Evolutionary conservation across 2,329 filamentous ascomycete species (phyloP), one percentile per base, ranked within the genome.

Genomic region (Talaromyces sp.): DNA sequence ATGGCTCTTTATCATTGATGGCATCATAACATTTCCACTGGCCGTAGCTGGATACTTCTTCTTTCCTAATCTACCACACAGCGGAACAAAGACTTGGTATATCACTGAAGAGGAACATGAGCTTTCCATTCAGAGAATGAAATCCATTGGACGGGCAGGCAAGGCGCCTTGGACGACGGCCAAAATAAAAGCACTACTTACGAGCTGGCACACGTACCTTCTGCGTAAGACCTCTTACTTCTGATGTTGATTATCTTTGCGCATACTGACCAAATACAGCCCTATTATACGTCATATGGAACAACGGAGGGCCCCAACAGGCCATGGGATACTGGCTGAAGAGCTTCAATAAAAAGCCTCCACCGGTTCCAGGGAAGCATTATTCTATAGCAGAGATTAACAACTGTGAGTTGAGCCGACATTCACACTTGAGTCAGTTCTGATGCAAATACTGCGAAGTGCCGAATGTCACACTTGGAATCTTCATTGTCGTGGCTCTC

Each of bases 291-390:
- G 63, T 75, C 5, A 50, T 75, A 9, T 76, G 73, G 73, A 76
- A 76, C 54, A 76, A 76, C 35, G 73, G 69, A 17, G 17, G 22
- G 2, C 58, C 64, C 1, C 73, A 76, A 51, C 41, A 63, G 0
- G 73, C 67, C 6, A 76, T 77, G 72, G 74, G 73, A 1, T 76
- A 74, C 61, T 77, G 74, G 73, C 63, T 77, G 37, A 76, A 77
- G 59, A 73, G 70, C 56, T 76, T 76, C 62, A 71, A 75, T 35
- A 60, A 63, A 5, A 65, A 64, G 2, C 69, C 71, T 9, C 45
- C 68, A 33, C 73, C 74, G 3, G 66, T 76, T 1, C 73, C 73
- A 0, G 74, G 73, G 2, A 66, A 57, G 1, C 56, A 62, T 2
- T 76, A 67, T 57, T 65, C 70, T 1, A 63, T 74, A 2, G 22